Evolutionary conservation across 2,329 filamentous ascomycete species (phyloP), one percentile per base, ranked within the genome.

Genomic region (Coniochaeta sp.): DNA sequence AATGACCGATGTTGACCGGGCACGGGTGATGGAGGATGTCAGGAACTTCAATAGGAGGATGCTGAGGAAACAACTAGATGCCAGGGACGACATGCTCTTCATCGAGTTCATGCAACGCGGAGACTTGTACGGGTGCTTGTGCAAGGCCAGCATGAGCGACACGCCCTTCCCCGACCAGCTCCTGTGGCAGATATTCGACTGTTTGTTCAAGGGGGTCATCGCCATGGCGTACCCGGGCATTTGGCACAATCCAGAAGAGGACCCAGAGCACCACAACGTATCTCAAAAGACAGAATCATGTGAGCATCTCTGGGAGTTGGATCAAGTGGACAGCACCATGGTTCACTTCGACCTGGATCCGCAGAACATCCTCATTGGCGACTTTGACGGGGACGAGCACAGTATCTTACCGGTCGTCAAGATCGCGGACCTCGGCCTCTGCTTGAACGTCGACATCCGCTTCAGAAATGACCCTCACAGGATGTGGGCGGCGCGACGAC

Each of bases 21-120:
- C 34, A 12, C 9, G 16, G 34, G 34, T 19, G 38, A n/a, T 40
- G 38, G 16, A 40, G 3, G 52, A 55, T 8, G 14, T 55, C 19
- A 24, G 6, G 43, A 12, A 26, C 7, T 16, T 33, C 26, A 19
- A 33, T 9, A 12, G 7, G 52, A 55, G 8, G 52, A 55, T 5
- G 17, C 28, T 19, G 9, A 38, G 31, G n/a, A 5, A 40, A 24
- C 4, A 16, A 3, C 19, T 57, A 5, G 55, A 57, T 26, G 55
- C 33, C n/a, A 38, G 55, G n/a, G 19, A 40, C 5, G 36, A 40
- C 55, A 11, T 63, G 2, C 50, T 64, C n/a, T 64, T 64, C 38
- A 60, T 63, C 57, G 59, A 64, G 61, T 64, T 56, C 24, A 63
- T 64, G 63, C 8, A 16, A 6, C 55, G 62, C 9, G 63, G 63